phyloP scores from a whole-genome alignment of 352 stramenopile species.

The Blastocystis sp. region DNA sequence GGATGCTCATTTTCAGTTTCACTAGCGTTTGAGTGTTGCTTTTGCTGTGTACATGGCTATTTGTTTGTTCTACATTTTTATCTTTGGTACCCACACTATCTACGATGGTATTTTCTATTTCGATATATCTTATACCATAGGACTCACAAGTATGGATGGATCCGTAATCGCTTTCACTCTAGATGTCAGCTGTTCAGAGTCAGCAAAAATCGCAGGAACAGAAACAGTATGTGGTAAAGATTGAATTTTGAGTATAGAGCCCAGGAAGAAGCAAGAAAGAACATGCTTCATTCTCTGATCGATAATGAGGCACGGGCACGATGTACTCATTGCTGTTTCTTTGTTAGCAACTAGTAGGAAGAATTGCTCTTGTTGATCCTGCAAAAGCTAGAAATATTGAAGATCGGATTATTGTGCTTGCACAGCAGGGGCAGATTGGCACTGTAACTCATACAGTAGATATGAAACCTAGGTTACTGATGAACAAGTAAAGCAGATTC shows the following conservation, averaged over 20 bases:
- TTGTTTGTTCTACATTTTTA: not conserved
- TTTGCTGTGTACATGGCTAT: not conserved
- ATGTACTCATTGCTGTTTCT: not conserved
- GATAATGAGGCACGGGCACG: conserved; percentile 24
- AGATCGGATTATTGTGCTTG: conserved; percentile 29
- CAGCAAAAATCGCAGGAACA: conserved; percentile 35
- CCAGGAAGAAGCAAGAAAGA: conserved; percentile 52
- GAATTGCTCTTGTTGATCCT: conserved; percentile 40
- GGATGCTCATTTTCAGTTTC: not conserved
- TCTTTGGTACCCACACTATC: not conserved
- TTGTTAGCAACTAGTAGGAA: conserved; percentile 4
- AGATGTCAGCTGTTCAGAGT: not conserved
- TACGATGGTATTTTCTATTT: not conserved
- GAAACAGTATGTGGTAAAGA: not conserved
- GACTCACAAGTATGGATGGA: not conserved
- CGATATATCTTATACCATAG: not conserved
- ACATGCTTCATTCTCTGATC: conserved; percentile 22
- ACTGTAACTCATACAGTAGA: not conserved
- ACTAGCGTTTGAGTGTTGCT: not conserved
- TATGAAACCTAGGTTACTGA: conserved; percentile 1
- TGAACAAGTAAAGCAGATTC: conserved; percentile 33
- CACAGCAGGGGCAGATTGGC: not conserved
- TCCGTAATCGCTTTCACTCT: not conserved
- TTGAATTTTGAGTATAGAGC: not conserved
- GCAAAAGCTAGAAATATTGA: conserved; percentile 36